Conservation (phyloP, 306 rosid genomes). For the Hylodesmum podocarpum region DNA sequence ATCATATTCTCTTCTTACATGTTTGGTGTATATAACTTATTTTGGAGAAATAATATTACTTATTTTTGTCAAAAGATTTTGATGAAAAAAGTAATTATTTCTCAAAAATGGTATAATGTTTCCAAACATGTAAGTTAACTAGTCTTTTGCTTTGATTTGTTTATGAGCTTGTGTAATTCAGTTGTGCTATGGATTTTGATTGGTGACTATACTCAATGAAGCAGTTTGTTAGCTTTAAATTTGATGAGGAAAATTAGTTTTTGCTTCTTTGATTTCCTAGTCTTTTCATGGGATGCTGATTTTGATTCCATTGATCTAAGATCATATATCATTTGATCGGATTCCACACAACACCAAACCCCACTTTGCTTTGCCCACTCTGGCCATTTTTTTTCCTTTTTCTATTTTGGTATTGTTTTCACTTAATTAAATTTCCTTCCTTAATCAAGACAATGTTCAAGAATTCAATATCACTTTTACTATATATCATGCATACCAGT, state of each 20-base stretch:
- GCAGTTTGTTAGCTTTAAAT: slow-evolving; percentile 15
- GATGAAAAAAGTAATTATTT: neutral
- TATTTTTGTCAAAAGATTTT: neutral
- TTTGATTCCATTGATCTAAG: slow-evolving; percentile 42
- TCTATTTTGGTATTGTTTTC: neutral
- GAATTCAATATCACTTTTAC: slow-evolving; percentile 18
- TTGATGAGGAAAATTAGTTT: slow-evolving; percentile 14
- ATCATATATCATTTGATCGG: slow-evolving; percentile 9
- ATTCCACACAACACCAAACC: slow-evolving; percentile 43
- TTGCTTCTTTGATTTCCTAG: slow-evolving; percentile 20
- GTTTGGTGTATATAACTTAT: neutral
- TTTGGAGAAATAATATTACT: neutral
- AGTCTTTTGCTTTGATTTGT: neutral
- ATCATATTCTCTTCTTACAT: neutral
- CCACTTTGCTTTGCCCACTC: slow-evolving; percentile 37
- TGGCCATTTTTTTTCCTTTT: neutral
- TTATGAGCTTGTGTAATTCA: neutral
- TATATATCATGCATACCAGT: slow-evolving; percentile 29
- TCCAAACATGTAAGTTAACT: neutral
- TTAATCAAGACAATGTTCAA: neutral
- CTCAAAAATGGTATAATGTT: neutral
- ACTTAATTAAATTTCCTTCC: slow-evolving; percentile 19
- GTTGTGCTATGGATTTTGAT: slow-evolving; percentile 23
- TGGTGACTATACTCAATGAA: slow-evolving; percentile 13
- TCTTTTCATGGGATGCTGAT: slow-evolving; percentile 36